Percentiles rank a stretch among this genome's conserved stretches.
These are phyloP conservation scores for Opeltia flavorubescens DNA, from an alignment of 495 filamentous ascomycete species.

Conservation along the genomic window DNA sequence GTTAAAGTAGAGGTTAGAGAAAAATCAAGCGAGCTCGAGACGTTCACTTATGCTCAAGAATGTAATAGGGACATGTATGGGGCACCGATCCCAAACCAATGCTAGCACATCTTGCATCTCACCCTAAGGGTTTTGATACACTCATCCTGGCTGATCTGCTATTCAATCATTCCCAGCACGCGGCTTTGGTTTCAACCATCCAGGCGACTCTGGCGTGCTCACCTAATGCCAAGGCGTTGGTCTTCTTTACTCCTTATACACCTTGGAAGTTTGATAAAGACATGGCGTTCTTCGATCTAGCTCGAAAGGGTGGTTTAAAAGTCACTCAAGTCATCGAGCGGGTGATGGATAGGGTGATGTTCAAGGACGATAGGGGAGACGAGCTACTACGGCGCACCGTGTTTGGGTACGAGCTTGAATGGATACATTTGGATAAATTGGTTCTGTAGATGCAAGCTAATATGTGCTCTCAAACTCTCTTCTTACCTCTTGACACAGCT, in stretches of 20 bases:
- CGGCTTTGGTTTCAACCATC: conserved; percentile 57
- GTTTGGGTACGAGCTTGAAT: conserved; percentile 55
- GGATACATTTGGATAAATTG: not conserved
- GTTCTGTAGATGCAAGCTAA: not conserved
- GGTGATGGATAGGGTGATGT: conserved; percentile 69
- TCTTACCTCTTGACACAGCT: too few species aligned
- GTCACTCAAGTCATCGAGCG: conserved; percentile 71
- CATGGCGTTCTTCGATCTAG: conserved; percentile 70
- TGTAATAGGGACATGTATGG: conserved; percentile 63
- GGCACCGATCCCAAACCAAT: conserved; percentile 42
- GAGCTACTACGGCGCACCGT: conserved; percentile 63
- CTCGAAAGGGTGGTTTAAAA: conserved; percentile 47
- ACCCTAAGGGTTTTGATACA: conserved; percentile 48
- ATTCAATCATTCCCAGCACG: conserved; percentile 78
- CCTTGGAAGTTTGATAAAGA: conserved; percentile 80
- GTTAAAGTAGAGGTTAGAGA: not conserved
- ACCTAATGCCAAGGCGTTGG: conserved; percentile 48
- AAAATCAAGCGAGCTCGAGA: too few species aligned
- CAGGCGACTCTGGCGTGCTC: conserved; percentile 41
- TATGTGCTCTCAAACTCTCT: too few species aligned
- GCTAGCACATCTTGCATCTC: conserved; percentile 17
- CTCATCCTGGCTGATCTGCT: conserved; percentile 78
- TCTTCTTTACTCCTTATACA: conserved; percentile 88
- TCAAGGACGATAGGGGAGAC: conserved; percentile 77
- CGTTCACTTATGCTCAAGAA: not conserved